A percentile compares a stretch with the other conserved stretches of the same genome.
phyloP scores from a whole-genome alignment of 768 basidiomycete genomes.

The Fibroporia radiculosa region DNA sequence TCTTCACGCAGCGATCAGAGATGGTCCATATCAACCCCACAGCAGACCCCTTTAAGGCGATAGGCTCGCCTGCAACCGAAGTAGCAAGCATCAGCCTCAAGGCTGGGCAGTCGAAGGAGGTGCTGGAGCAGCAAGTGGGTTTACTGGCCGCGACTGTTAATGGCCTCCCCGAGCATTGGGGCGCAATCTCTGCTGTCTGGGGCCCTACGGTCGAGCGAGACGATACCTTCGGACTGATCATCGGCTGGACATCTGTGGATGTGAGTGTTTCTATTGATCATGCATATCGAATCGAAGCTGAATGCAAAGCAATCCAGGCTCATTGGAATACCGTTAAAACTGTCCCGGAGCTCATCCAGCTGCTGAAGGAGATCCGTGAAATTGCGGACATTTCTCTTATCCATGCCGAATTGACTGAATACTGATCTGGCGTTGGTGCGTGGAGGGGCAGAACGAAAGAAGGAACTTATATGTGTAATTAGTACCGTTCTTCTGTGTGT shows the following conservation, averaged over 20 bases:
- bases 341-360: background rate
- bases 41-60: conserved; percentile 8
- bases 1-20: conserved; percentile 3
- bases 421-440: too few relatives aligned
- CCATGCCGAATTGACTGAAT: background rate
- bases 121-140: conserved; percentile 2
- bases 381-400: conserved; percentile 1
- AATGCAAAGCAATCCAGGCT: background rate
- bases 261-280: conserved; percentile 1
- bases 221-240: conserved; percentile 1
- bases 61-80: conserved; percentile 11
- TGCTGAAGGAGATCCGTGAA: conserved; percentile 3
- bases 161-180: conserved; percentile 1
- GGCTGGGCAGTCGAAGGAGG: conserved; percentile 3
- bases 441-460: too few relatives aligned
- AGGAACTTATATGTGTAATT: background rate
- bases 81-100: conserved; percentile 7
- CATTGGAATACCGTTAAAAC: conserved; percentile 7
- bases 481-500: background rate
- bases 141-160: background rate
- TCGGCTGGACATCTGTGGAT: conserved; percentile 10
- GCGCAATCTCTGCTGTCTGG: conserved; percentile 5
- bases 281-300: background rate
- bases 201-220: conserved; percentile 7
- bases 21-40: conserved; percentile 6